Evolutionary conservation across 108 stramenopile species (phyloP).

Genomic region (Chaetoceros tenuissimus): DNA sequence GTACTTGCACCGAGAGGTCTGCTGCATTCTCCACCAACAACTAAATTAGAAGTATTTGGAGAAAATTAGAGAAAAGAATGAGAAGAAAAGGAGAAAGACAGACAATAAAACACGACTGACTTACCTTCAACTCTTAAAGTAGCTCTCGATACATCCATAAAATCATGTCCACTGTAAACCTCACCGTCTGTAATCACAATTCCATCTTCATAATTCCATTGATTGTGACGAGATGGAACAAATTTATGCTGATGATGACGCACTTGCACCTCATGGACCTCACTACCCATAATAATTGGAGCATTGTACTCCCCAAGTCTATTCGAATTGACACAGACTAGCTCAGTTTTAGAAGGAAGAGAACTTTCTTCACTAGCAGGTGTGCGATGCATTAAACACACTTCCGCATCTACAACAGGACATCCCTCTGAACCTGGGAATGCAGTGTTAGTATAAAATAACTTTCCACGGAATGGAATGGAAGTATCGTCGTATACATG

Average conservation of each 20-base stretch:
- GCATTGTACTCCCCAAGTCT: background rate
- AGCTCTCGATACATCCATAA: background rate
- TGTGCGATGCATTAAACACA: slow-evolving; percentile 1
- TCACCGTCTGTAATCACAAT: background rate
- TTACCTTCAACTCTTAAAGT: background rate
- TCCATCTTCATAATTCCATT: background rate
- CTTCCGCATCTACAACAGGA: slow-evolving; percentile 1
- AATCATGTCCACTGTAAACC: background rate
- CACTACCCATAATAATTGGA: background rate
- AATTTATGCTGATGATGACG: too few species aligned
- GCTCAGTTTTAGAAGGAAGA: too few species aligned
- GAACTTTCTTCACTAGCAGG: background rate
- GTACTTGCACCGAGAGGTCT: background rate
- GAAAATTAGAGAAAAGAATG: too few species aligned
- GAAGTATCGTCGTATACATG: background rate
- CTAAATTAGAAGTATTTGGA: too few species aligned
- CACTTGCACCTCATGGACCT: background rate
- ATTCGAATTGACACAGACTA: slow-evolving; percentile 1
- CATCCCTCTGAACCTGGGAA: slow-evolving; percentile 3
- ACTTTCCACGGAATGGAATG: slow-evolving; percentile 1
- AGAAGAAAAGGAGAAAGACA: too few species aligned
- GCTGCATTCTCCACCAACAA: slow-evolving; percentile 1
- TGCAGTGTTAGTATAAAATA: too few species aligned
- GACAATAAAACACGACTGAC: too few species aligned
- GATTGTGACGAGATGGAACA: too few species aligned